Percentiles rank a stretch among this genome's conserved stretches.
Evolutionary conservation across 202 grass and related monocot species (phyloP).

Genomic region (Carex arenaria): DNA sequence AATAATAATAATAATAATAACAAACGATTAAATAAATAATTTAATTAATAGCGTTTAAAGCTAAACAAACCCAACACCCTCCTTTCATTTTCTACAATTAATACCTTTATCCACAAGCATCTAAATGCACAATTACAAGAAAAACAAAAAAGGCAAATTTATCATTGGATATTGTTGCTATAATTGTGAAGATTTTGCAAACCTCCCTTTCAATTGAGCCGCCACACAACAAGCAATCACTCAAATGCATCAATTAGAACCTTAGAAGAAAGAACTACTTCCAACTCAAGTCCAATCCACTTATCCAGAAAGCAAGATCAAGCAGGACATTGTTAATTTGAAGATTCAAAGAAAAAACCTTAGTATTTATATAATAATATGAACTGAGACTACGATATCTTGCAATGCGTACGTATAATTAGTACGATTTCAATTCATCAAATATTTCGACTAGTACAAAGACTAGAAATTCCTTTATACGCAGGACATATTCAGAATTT

Average conservation of each 20-base stretch:
- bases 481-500: no score
- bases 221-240: background rate
- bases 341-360: background rate
- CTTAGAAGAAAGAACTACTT: slow-evolving; percentile 14
- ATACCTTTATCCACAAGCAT: slow-evolving; percentile 12
- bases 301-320: background rate
- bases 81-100: background rate
- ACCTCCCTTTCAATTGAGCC: background rate
- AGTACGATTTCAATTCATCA: no score
- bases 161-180: background rate
- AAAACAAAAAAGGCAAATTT: background rate
- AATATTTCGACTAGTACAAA: no score
- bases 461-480: no score
- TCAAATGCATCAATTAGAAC: background rate
- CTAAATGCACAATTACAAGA: slow-evolving; percentile 1
- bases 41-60: background rate
- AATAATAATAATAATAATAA: no score
- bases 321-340: background rate
- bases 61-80: background rate
- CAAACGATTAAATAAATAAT: background rate
- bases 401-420: no score
- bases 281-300: background rate
- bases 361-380: no score
- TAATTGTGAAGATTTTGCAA: background rate
- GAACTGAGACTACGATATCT: no score